These are phyloP conservation scores for Candida jianshihensis DNA, from an alignment of 805 yeast species.

Conservation along the genomic window DNA sequence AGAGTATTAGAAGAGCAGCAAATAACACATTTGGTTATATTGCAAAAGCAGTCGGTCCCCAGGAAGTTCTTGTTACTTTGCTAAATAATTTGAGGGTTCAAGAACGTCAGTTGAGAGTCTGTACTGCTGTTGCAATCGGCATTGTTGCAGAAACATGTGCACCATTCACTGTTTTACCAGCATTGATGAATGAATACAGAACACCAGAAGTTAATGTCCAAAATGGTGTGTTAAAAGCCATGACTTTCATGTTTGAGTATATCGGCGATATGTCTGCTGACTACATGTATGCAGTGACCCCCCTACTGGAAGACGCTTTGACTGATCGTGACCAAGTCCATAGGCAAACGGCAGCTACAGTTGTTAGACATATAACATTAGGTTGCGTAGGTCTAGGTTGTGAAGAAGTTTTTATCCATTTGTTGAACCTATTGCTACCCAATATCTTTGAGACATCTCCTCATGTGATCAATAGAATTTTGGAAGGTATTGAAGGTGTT, in stretches of 20 bases:
- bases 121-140: conserved; percentile 97
- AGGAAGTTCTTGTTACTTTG: conserved; percentile 80
- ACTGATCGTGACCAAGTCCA: conserved; percentile 89
- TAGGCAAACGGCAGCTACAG: conserved; percentile 91
- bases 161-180: conserved; percentile 91
- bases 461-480: conserved; percentile 77
- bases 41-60: conserved; percentile 92
- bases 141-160: conserved; percentile 91
- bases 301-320: conserved; percentile 81
- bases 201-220: conserved; percentile 91
- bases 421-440: conserved; percentile 76
- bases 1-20: conserved; percentile 74
- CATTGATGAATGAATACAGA: conserved; percentile 90
- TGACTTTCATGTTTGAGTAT: conserved; percentile 89
- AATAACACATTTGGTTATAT: conserved; percentile 87
- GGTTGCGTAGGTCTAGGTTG: conserved; percentile 68
- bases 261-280: conserved; percentile 74
- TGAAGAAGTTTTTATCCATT: conserved; percentile 80
- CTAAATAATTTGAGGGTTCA: conserved; percentile 83
- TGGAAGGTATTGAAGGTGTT: conserved; percentile 73
- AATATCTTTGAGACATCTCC: conserved; percentile 93
- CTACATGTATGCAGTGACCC: conserved; percentile 73
- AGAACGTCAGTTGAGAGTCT: conserved; percentile 92
- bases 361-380: conserved; percentile 72
- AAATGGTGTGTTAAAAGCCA: conserved; percentile 87